Evolutionary conservation across 495 filamentous ascomycete genomes (phyloP).

Genomic region (Aspergillus affinis): DNA sequence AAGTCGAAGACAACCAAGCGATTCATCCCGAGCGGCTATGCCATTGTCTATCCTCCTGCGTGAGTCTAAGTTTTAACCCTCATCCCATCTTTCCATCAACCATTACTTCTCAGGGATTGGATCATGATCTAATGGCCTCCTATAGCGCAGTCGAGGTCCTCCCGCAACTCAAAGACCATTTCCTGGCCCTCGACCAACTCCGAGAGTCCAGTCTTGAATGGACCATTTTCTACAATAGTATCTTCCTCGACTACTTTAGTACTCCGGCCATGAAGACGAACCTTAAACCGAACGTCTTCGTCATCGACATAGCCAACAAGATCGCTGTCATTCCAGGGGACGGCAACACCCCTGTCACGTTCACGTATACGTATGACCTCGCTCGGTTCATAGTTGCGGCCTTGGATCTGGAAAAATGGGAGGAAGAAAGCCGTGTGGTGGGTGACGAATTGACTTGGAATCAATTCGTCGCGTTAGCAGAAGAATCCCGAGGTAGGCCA

Average conservation of each 20-base stretch:
- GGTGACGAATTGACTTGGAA: slow-evolving; percentile 41
- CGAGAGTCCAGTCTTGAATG: slow-evolving; percentile 32
- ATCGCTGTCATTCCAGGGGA: slow-evolving; percentile 43
- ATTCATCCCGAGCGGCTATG: slow-evolving; percentile 40
- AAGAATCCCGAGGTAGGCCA: slow-evolving; percentile 35
- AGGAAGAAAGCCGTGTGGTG: slow-evolving; percentile 23
- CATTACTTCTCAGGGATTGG: no score
- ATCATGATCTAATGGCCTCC: no score
- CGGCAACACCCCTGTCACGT: slow-evolving; percentile 35
- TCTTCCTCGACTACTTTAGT: slow-evolving; percentile 47
- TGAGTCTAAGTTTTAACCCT: not conserved
- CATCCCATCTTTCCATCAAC: no score
- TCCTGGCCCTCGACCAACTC: slow-evolving; percentile 19
- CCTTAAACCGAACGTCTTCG: slow-evolving; percentile 29
- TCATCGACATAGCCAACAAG: slow-evolving; percentile 38
- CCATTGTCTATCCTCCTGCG: slow-evolving; percentile 14
- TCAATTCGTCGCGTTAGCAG: slow-evolving; percentile 34
- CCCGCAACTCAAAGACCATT: slow-evolving; percentile 18
- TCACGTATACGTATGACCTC: slow-evolving; percentile 46
- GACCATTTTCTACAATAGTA: slow-evolving; percentile 41
- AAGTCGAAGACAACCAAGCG: slow-evolving; percentile 36
- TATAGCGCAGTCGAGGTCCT: not conserved
- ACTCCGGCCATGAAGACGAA: slow-evolving; percentile 30
- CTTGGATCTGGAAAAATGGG: slow-evolving; percentile 38
- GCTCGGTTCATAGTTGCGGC: slow-evolving; percentile 40